Conservation (phyloP, 2,329 filamentous ascomycete genomes). For the Aspergillus glaucus region DNA sequence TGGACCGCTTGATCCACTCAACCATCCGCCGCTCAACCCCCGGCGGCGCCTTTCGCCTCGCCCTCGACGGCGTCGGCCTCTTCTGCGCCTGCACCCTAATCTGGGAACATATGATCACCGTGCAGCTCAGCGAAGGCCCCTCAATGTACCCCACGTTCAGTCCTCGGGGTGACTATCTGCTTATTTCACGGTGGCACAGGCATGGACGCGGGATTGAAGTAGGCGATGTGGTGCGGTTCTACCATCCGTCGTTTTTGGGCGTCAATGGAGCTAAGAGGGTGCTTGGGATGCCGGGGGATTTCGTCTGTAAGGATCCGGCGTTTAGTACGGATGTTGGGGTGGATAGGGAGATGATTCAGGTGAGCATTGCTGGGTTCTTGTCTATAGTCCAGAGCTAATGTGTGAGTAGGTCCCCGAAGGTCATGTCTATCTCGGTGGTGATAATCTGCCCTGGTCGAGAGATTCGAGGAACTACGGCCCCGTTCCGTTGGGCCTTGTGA, state of each 20-base stretch:
- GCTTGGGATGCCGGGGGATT: constrained; percentile 61
- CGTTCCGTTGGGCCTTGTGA: constrained; percentile 74
- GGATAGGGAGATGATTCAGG: constrained; percentile 43
- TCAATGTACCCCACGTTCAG: constrained; percentile 86
- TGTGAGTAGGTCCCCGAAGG: constrained; percentile 68
- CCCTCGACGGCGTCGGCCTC: constrained; percentile 26
- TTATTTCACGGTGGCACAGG: constrained; percentile 62
- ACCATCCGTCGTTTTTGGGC: constrained; percentile 62
- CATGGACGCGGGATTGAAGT: constrained; percentile 62
- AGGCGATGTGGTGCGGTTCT: constrained; percentile 79
- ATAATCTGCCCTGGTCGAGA: constrained; percentile 75
- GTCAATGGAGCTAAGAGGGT: constrained; percentile 71
- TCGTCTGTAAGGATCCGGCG: constrained; percentile 41
- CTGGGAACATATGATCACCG: constrained; percentile 55
- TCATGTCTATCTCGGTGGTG: constrained; percentile 85
- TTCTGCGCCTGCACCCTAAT: constrained; percentile 33
- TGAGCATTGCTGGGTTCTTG: constrained; percentile 26
- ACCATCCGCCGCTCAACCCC: constrained; percentile 18
- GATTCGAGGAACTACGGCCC: constrained; percentile 86
- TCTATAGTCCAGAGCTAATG: not conserved
- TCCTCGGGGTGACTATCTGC: constrained; percentile 59
- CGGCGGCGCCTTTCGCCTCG: constrained; percentile 19
- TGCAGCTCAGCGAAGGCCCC: constrained; percentile 60
- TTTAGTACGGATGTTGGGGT: constrained; percentile 26
- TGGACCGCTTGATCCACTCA: constrained; percentile 26